phyloP scores from a whole-genome alignment of 352 stramenopile species.

The Phytophthora parvispora region DNA sequence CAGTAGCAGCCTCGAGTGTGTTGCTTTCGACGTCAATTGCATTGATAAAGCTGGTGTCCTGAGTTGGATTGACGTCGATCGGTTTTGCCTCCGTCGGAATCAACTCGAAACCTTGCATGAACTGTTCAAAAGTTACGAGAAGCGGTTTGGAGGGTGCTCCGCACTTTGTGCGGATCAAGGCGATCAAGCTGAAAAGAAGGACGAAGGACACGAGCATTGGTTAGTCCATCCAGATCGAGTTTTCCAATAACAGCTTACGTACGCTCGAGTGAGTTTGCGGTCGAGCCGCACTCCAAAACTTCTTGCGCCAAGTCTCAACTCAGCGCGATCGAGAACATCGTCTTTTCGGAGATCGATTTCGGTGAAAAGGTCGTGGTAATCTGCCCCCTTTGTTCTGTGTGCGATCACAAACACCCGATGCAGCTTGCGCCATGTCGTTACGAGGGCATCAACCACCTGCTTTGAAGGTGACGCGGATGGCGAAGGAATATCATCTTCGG shows the following conservation, averaged over 20 bases:
- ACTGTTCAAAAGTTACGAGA: constrained; percentile 55
- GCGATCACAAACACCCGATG: constrained; percentile 57
- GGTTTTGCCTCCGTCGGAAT: background rate
- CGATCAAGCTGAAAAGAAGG: constrained; percentile 49
- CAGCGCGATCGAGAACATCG: constrained; percentile 69
- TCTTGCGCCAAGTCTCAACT: constrained; percentile 61
- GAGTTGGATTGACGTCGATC: background rate
- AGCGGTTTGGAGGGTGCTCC: constrained; percentile 47
- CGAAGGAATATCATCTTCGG: constrained; percentile 7
- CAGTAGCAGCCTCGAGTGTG: background rate
- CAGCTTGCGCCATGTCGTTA: constrained; percentile 60
- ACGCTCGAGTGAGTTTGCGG: constrained; percentile 72
- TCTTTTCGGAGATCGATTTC: constrained; percentile 61
- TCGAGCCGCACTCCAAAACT: constrained; percentile 67
- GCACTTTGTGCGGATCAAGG: constrained; percentile 61
- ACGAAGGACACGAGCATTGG: background rate
- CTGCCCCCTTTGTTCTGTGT: constrained; percentile 24
- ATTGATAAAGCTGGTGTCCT: background rate
- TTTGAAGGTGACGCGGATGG: constrained; percentile 25
- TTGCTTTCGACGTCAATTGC: constrained; percentile 1
- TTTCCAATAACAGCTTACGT: constrained; percentile 8
- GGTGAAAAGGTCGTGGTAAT: constrained; percentile 46
- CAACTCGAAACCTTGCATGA: constrained; percentile 68
- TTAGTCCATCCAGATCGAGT: constrained; percentile 4
- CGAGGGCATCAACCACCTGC: constrained; percentile 48